These are phyloP conservation scores for Puya raimondii DNA, from an alignment of 176 grass and related monocot genomes.

Conservation along the genomic window DNA sequence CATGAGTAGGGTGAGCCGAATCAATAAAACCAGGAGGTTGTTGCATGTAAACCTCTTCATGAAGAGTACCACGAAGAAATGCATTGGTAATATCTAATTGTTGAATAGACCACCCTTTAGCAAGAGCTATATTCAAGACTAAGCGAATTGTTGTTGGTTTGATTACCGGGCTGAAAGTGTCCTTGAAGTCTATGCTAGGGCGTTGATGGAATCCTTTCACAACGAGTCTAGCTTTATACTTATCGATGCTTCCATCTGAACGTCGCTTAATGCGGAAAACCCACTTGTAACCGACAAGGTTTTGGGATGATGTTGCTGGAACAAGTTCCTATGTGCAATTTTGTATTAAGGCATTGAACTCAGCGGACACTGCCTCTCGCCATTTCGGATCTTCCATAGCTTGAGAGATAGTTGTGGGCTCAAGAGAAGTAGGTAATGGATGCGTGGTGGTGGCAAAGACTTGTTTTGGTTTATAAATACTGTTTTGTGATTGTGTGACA, in stretches of 20 bases:
- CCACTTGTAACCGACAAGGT: constrained; percentile 4
- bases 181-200: neutral
- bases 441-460: neutral
- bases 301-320: neutral
- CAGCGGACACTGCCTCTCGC: constrained; percentile 6
- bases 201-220: constrained; percentile 1
- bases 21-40: constrained; percentile 10
- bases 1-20: neutral
- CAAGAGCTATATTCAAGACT: neutral
- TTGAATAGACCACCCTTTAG: neutral
- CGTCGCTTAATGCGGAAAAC: neutral
- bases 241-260: constrained; percentile 14
- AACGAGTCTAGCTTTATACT: constrained; percentile 10
- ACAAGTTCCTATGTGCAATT: constrained; percentile 4
- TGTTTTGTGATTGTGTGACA: neutral
- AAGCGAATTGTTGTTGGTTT: constrained; percentile 2
- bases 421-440: neutral
- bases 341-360: neutral
- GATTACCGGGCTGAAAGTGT: constrained; percentile 8
- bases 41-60: constrained; percentile 1
- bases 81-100: constrained; percentile 13
- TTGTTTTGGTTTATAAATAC: constrained; percentile 5
- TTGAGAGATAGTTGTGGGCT: neutral
- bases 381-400: neutral
- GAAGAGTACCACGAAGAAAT: constrained; percentile 1